A percentile compares a stretch with the other conserved stretches of the same genome.
These are phyloP conservation scores for Rhizophagus prolifer DNA, from an alignment of 192 early-diverging fungal genomes.

Conservation along the genomic window DNA sequence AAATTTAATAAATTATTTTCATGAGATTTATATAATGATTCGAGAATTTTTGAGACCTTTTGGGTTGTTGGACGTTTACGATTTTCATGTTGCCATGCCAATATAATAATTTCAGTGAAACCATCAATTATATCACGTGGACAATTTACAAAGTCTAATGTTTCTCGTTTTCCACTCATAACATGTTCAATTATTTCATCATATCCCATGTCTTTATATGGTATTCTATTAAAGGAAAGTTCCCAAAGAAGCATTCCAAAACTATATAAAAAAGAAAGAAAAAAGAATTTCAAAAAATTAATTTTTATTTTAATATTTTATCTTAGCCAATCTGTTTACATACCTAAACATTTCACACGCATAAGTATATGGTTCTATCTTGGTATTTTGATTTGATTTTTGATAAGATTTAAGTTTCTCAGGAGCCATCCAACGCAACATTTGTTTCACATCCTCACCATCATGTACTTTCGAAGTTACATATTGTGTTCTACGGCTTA, in stretches of 20 bases:
- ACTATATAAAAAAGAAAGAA: background rate
- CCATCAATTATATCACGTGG: background rate
- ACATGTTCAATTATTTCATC: background rate
- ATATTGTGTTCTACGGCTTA: background rate
- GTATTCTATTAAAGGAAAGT: background rate
- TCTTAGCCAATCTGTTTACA: no score
- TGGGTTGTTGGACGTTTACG: background rate
- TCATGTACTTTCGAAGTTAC: background rate
- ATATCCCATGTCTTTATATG: background rate
- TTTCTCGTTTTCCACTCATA: background rate
- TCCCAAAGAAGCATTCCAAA: background rate
- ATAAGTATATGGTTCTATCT: background rate
- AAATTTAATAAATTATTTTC: background rate
- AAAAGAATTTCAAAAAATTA: no score
- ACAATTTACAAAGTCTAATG: background rate
- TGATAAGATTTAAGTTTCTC: background rate
- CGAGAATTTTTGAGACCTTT: background rate
- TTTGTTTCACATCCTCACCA: background rate
- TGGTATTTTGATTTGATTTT: background rate
- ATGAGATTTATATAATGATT: background rate
- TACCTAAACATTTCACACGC: background rate
- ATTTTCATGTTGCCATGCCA: background rate
- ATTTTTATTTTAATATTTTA: no score
- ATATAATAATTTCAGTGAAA: background rate
- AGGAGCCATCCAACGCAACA: background rate